Evolutionary conservation across 371 early-diverging fungal species (phyloP), one percentile per base, ranked within the genome.

Genomic region (Mucor mucedo): DNA sequence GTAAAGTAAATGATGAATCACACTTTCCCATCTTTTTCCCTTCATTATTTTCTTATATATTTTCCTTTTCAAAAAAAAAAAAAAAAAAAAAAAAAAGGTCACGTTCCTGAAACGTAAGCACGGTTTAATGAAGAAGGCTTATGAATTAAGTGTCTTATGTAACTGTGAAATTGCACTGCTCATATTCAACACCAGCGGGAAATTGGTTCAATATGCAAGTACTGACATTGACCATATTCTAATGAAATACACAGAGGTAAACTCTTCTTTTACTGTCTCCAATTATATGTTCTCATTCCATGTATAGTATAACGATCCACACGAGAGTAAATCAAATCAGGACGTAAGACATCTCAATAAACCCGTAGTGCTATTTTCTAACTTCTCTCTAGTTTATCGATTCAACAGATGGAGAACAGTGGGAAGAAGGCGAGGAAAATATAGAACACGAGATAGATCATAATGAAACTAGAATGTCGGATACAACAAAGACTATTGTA

Each of bases 111-210:
- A 99, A 80, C 89, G 99, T 64, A 99, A 99, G 80, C 89, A 91
- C 60, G 99, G 99, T n/a, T 84, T 99, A 58, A 95, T 99, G 94
- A 99, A 99, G 79, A 99, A 99, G 79, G 98, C 99, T 2, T 96
- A 95, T 80, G 99, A 99, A 77, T 89, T 99, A 30, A 90, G 90
- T 66, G 93, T 96, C 1, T 86, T 99, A 28, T 98, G 99, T 81
- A 94, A 94, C 68, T 95, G 97, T 76, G 96, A 99, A 72, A 93
- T 99, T 52, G 96, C 92, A 0, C 81, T 97, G 8, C 91, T 97
- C 60, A 95, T 97, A 68, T 95, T 97, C 72, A 78, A 78, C 49
- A 88, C 89, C 33, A 93, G 92, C 67, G 91, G 92, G 73, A 97
- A 95, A 73, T 86, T 97, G n/a, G 90, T 94, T 29, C 95, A 96